A percentile compares a stretch with the other conserved stretches of the same genome.
Conservation (phyloP, 208 protist genomes). For the Borovskyia barvae region DNA sequence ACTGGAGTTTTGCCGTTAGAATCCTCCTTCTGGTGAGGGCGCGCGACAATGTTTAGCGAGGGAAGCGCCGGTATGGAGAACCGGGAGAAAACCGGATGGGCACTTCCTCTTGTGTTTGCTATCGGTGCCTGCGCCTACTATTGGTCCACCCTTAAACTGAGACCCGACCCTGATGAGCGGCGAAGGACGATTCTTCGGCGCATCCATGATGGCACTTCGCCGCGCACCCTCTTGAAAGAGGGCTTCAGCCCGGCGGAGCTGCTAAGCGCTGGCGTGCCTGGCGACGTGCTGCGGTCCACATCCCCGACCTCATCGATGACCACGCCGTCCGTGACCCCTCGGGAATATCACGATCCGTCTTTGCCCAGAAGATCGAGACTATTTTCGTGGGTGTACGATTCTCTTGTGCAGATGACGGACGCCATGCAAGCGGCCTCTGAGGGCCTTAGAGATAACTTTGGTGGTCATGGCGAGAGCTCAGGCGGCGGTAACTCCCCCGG, state of each 20-base stretch:
- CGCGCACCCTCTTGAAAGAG: conserved; percentile 10
- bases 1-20: too few species aligned
- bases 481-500: neutral
- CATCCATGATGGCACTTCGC: conserved; percentile 4
- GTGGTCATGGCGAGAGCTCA: conserved; percentile 3
- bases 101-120: conserved; percentile 12
- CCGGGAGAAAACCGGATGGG: conserved; percentile 10
- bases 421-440: neutral
- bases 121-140: conserved; percentile 17
- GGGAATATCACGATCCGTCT: neutral
- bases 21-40: too few species aligned
- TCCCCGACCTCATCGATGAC: neutral
- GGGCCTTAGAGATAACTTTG: neutral
- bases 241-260: conserved; percentile 21
- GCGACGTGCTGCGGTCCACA: neutral
- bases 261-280: conserved; percentile 14
- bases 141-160: neutral
- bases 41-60: too few species aligned
- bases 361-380: neutral
- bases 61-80: conserved; percentile 13
- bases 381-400: neutral
- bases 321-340: neutral
- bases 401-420: neutral
- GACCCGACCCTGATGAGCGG: conserved; percentile 1
- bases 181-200: neutral